Percentiles rank a stretch among this genome's conserved stretches.
Evolutionary conservation across 495 filamentous ascomycete species (phyloP).

Genomic region (Immersiella caudata): DNA sequence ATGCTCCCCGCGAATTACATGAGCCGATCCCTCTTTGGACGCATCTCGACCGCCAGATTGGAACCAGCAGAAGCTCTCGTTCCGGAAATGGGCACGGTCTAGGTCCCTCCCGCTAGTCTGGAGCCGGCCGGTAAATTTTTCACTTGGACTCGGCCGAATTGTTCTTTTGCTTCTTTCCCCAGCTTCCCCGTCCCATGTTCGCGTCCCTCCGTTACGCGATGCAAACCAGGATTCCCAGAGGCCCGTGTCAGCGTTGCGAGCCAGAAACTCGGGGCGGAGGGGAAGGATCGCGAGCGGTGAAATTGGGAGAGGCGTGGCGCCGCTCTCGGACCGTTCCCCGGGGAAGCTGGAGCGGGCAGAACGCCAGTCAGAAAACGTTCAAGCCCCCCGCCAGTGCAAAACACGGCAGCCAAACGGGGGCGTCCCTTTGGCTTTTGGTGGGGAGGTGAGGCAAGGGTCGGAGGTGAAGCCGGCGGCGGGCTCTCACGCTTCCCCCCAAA

Average conservation of each 20-base stretch:
- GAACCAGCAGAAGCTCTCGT: not conserved
- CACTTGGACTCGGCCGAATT: slow-evolving; percentile 3
- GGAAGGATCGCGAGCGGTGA: not conserved
- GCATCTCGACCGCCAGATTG: not conserved
- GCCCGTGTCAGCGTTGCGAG: slow-evolving; percentile 13
- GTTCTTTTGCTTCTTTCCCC: slow-evolving; percentile 7
- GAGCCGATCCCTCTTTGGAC: slow-evolving; percentile 1
- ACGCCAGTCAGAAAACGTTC: slow-evolving; percentile 1
- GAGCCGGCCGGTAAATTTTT: too few species aligned
- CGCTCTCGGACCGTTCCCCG: not conserved
- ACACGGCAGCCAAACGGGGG: not conserved
- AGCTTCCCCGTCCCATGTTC: not conserved
- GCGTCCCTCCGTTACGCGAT: not conserved
- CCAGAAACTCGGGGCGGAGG: slow-evolving; percentile 10
- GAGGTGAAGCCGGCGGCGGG: not conserved
- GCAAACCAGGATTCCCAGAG: not conserved
- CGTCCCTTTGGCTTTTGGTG: not conserved
- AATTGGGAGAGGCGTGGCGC: not conserved
- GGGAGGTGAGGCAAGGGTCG: not conserved
- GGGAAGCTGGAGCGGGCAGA: not conserved
- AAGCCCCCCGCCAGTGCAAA: not conserved
- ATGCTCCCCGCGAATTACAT: not conserved
- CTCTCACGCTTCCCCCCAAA: not conserved
- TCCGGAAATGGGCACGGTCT: not conserved
- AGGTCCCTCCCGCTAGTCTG: not conserved